These are phyloP conservation scores for Aspergillus intermedius DNA, from an alignment of 2,329 filamentous ascomycete species.

Conservation along the genomic window DNA sequence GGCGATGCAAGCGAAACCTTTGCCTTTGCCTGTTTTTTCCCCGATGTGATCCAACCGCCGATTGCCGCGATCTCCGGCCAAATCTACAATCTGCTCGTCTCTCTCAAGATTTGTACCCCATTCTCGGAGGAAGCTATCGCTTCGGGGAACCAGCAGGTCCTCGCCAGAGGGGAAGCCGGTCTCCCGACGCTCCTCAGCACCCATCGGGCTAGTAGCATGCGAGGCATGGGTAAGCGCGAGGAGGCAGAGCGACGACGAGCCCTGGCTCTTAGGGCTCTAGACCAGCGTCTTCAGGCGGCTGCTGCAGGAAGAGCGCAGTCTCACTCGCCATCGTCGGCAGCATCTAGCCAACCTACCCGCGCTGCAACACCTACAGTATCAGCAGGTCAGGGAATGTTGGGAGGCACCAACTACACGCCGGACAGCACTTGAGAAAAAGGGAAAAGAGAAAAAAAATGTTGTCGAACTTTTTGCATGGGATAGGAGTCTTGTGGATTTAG, in stretches of 20 bases:
- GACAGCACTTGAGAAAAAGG: conserved; percentile 43
- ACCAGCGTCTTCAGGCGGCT: conserved; percentile 85
- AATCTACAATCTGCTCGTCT: conserved; percentile 68
- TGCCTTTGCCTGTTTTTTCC: conserved; percentile 93
- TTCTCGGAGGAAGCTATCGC: conserved; percentile 78
- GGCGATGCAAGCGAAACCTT: conserved; percentile 96
- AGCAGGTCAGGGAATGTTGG: conserved; percentile 54
- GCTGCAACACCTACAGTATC: conserved; percentile 50
- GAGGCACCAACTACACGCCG: conserved; percentile 64
- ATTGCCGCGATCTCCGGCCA: conserved; percentile 67
- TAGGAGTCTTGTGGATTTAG: conserved; percentile 1
- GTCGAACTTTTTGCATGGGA: not conserved
- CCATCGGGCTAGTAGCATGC: conserved; percentile 27
- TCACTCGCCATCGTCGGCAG: conserved; percentile 17
- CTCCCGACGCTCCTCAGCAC: conserved; percentile 54
- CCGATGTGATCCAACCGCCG: conserved; percentile 70
- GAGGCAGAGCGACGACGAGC: conserved; percentile 88
- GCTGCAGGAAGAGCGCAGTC: conserved; percentile 49
- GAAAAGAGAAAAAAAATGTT: not conserved
- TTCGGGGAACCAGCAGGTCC: conserved; percentile 64
- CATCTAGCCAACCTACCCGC: conserved; percentile 35
- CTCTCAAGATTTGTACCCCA: conserved; percentile 71
- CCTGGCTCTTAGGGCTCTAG: conserved; percentile 81
- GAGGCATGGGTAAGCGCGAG: conserved; percentile 64
- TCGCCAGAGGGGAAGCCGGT: conserved; percentile 55